phyloP scores from a whole-genome alignment of 2,329 filamentous ascomycete species.

The Magnaporthiopsis incrustans region DNA sequence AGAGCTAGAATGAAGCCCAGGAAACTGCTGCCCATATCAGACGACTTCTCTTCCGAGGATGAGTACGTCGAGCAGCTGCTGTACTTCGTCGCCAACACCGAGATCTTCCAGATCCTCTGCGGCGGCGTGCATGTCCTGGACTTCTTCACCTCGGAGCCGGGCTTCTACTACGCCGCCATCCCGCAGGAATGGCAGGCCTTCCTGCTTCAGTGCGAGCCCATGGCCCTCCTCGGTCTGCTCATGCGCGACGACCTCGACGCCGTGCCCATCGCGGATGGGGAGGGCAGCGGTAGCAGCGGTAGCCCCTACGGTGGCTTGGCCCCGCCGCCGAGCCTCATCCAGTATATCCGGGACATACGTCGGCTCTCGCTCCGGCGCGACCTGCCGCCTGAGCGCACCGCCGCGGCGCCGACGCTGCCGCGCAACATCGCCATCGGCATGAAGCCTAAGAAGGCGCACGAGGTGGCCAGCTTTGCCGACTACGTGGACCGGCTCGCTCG shows the following conservation, averaged over 20 bases:
- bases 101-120: constrained; percentile 79
- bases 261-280: constrained; percentile 16
- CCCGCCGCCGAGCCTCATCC: constrained; percentile 51
- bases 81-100: constrained; percentile 63
- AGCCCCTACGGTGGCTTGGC: background rate
- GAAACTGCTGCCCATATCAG: constrained; percentile 58
- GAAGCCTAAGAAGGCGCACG: constrained; percentile 93
- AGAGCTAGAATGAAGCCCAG: constrained; percentile 35
- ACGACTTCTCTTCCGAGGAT: constrained; percentile 62
- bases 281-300: constrained; percentile 10
- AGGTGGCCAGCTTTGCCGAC: constrained; percentile 83
- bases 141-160: constrained; percentile 81
- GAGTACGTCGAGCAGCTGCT: constrained; percentile 74
- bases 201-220: constrained; percentile 61
- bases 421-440: constrained; percentile 76
- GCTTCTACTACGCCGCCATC: constrained; percentile 70
- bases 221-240: constrained; percentile 71
- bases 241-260: constrained; percentile 64
- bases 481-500: constrained; percentile 61
- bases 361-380: constrained; percentile 58
- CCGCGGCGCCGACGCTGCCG: constrained; percentile 37
- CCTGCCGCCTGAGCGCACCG: constrained; percentile 32
- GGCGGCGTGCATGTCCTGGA: constrained; percentile 96
- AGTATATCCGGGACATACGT: constrained; percentile 66
- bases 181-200: constrained; percentile 76